phyloP scores from a whole-genome alignment of 192 early-diverging fungal genomes.

The Diversispora epigaea region DNA sequence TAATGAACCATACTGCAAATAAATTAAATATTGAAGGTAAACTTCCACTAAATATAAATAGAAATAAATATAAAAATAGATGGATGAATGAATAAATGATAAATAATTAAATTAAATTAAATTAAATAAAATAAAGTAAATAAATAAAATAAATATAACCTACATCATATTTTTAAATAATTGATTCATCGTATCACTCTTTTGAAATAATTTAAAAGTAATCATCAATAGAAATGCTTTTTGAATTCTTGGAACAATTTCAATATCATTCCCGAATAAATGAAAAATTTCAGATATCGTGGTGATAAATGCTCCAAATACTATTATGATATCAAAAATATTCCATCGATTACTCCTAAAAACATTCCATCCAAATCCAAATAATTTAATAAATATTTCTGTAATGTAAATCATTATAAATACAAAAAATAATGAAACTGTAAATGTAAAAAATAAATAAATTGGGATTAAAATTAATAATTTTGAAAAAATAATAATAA shows the following conservation, averaged over 20 bases:
- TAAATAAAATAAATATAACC: constrained; percentile 12
- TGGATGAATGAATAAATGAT: no score
- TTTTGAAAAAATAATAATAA: no score
- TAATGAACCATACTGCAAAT: constrained; percentile 60
- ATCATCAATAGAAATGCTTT: constrained; percentile 58
- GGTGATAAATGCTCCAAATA: constrained; percentile 50
- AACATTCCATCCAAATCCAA: constrained; percentile 51
- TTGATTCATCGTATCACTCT: constrained; percentile 57
- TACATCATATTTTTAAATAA: constrained; percentile 63
- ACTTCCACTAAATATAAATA: constrained; percentile 35
- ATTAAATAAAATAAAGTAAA: background rate
- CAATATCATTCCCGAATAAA: background rate
- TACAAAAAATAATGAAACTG: constrained; percentile 42
- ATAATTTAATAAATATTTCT: constrained; percentile 48
- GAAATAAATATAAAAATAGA: no score
- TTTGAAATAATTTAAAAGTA: constrained; percentile 57
- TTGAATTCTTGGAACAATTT: constrained; percentile 47
- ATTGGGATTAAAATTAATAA: no score
- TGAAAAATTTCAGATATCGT: constrained; percentile 33
- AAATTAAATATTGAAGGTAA: constrained; percentile 51
- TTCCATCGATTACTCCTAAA: constrained; percentile 58
- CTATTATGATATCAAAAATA: constrained; percentile 65
- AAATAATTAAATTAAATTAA: background rate
- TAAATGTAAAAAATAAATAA: no score
- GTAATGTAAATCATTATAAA: constrained; percentile 49